Conservation (phyloP, 2,329 filamentous ascomycete species). For the Phialophora chinensis region DNA sequence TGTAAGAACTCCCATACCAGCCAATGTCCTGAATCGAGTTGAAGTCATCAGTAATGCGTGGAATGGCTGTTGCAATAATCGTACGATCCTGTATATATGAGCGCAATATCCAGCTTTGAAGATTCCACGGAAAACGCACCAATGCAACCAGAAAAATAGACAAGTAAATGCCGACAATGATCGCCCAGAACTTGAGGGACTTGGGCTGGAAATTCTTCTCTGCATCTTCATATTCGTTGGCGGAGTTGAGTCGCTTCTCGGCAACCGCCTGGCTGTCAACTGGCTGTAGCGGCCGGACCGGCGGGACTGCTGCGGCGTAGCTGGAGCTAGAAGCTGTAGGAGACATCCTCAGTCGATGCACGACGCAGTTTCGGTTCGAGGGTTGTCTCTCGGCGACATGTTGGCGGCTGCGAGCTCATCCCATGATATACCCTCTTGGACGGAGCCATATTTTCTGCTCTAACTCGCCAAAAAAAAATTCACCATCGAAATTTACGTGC, state of each 20-base stretch:
- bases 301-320: background rate
- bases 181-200: conserved; percentile 28
- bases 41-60: conserved; percentile 56
- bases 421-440: background rate
- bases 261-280: background rate
- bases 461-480: background rate
- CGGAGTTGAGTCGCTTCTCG: background rate
- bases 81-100: conserved; percentile 29
- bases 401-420: background rate
- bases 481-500: background rate
- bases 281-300: background rate
- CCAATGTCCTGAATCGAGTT: conserved; percentile 54
- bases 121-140: background rate
- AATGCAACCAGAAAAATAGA: conserved; percentile 5
- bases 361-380: background rate
- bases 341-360: background rate
- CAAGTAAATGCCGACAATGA: conserved; percentile 11
- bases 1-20: conserved; percentile 56
- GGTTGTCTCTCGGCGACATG: background rate
- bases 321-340: background rate
- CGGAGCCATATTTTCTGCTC: background rate
- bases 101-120: background rate
- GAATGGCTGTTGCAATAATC: conserved; percentile 55
- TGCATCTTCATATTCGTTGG: conserved; percentile 29
- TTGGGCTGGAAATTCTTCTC: conserved; percentile 30